phyloP scores from a whole-genome alignment of 345 rosid species.

The Barbarea vulgaris region DNA sequence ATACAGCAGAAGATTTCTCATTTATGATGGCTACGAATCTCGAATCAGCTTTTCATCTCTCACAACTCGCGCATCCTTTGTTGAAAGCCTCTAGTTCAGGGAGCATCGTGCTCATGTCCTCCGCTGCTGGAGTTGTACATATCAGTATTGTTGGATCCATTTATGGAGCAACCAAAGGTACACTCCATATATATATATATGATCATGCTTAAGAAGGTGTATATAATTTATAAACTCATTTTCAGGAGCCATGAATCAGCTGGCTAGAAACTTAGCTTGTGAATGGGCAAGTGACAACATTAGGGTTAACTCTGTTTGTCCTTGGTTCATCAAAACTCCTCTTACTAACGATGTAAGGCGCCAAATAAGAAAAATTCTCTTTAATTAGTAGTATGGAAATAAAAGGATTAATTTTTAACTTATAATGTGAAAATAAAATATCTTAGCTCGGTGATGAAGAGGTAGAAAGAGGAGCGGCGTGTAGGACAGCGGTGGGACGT shows the following conservation, averaged over 20 bases:
- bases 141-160: conserved; percentile 37
- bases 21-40: too few relatives aligned
- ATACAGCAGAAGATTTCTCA: too few relatives aligned
- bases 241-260: not conserved
- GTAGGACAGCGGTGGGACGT: too few relatives aligned
- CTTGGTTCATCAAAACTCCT: not conserved
- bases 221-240: too few relatives aligned
- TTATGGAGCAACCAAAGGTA: conserved; percentile 39
- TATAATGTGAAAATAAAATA: too few relatives aligned
- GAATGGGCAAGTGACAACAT: not conserved
- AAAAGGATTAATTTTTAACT: too few relatives aligned
- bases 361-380: too few relatives aligned
- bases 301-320: not conserved
- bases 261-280: not conserved
- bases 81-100: conserved; percentile 62
- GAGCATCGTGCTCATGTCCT: conserved; percentile 68
- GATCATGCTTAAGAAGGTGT: not conserved
- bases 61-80: conserved; percentile 71
- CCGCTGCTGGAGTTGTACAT: conserved; percentile 52
- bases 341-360: not conserved
- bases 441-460: too few relatives aligned
- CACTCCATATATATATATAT: not conserved
- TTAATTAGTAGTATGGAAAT: too few relatives aligned
- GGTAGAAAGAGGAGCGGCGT: too few relatives aligned
- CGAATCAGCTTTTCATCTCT: too few relatives aligned